A percentile compares a stretch with the other conserved stretches of the same genome.
Evolutionary conservation across 2,329 filamentous ascomycete species (phyloP).

Genomic region (Diplodia intermedia): DNA sequence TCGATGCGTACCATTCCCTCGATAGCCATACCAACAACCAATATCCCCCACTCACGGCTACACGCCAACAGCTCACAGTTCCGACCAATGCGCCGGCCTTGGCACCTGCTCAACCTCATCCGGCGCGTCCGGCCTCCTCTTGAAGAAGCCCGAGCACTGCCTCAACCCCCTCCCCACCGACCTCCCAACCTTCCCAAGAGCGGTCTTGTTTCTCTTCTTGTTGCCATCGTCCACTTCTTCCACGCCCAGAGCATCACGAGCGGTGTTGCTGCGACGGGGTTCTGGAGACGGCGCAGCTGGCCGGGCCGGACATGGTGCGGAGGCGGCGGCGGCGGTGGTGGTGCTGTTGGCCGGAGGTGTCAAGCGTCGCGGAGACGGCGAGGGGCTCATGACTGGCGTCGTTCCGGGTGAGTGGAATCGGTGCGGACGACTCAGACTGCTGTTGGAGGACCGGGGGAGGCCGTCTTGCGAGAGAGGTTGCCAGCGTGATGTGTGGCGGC

Average conservation of each 20-base stretch:
- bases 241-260: background rate
- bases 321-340: background rate
- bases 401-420: background rate
- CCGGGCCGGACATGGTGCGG: background rate
- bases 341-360: background rate
- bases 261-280: background rate
- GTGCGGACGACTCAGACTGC: background rate
- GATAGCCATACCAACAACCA: background rate
- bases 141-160: slow-evolving; percentile 10
- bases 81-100: slow-evolving; percentile 41
- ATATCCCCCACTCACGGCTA: background rate
- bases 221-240: background rate
- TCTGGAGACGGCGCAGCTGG: background rate
- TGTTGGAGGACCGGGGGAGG: slow-evolving; percentile 5
- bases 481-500: background rate
- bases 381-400: background rate
- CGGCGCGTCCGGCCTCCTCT: background rate
- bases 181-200: background rate
- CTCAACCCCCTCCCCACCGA: background rate
- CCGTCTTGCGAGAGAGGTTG: slow-evolving; percentile 12
- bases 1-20: no score
- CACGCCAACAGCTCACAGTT: slow-evolving; percentile 28
- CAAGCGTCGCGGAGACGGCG: background rate
- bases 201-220: background rate
- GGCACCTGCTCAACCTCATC: slow-evolving; percentile 42